phyloP scores from a whole-genome alignment of 2,329 filamentous ascomycete genomes.

The Passalora sequoiae region DNA sequence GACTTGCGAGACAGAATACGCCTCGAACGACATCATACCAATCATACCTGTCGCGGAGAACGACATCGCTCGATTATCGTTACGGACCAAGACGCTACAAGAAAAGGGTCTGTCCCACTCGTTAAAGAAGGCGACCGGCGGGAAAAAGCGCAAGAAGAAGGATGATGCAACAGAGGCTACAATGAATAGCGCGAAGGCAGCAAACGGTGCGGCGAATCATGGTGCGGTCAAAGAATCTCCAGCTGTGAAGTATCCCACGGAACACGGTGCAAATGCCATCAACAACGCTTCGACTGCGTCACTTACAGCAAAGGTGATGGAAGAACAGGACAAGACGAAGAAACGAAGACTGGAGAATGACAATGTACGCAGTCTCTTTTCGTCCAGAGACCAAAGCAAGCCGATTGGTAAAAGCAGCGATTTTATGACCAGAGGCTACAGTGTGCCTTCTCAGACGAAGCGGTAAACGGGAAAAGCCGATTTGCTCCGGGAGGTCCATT shows the following conservation, averaged over 20 bases:
- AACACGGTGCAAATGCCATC: constrained; percentile 53
- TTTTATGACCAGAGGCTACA: constrained; percentile 47
- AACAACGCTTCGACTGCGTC: constrained; percentile 84
- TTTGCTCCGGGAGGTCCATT: too few relatives aligned
- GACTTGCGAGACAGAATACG: constrained; percentile 67
- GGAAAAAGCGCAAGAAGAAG: constrained; percentile 70
- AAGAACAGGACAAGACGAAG: constrained; percentile 77
- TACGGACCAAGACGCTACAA: constrained; percentile 63
- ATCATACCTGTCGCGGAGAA: constrained; percentile 67
- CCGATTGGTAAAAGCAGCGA: constrained; percentile 41
- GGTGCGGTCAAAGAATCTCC: constrained; percentile 3
- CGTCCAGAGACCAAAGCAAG: constrained; percentile 34
- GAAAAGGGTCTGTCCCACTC: constrained; percentile 74
- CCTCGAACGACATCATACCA: constrained; percentile 69
- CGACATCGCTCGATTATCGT: constrained; percentile 64
- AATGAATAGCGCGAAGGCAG: constrained; percentile 21
- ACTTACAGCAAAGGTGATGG: constrained; percentile 77
- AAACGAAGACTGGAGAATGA: constrained; percentile 66
- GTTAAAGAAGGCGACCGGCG: constrained; percentile 68
- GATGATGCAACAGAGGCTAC: constrained; percentile 40
- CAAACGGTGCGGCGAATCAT: constrained; percentile 10
- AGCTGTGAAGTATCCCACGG: constrained; percentile 12
- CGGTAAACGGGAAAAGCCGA: too few relatives aligned
- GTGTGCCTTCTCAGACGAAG: constrained; percentile 6
- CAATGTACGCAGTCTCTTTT: constrained; percentile 47